Conservation (phyloP, 2,329 filamentous ascomycete genomes). For the Zopfia rhizophila region DNA sequence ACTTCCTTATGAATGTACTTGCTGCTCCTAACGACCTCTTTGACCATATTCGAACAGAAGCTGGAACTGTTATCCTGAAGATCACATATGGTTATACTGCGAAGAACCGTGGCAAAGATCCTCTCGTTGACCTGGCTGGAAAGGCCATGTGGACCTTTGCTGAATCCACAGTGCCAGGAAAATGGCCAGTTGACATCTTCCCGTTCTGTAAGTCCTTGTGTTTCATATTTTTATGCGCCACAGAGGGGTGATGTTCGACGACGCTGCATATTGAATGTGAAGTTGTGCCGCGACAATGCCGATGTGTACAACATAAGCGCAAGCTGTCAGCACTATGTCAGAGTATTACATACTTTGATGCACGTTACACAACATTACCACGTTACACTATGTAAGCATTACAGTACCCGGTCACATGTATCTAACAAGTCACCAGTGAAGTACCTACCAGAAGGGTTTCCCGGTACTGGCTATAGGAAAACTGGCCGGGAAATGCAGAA, state of each 20-base stretch:
- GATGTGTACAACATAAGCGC: no score
- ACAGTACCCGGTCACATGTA: slow-evolving; percentile 1
- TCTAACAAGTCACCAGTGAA: slow-evolving; percentile 39
- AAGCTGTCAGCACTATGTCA: no score
- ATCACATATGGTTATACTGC: slow-evolving; percentile 50
- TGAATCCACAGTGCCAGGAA: slow-evolving; percentile 48
- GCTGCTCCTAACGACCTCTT: background rate
- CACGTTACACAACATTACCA: no score
- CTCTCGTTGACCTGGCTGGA: slow-evolving; percentile 53
- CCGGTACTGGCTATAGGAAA: slow-evolving; percentile 55
- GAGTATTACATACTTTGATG: no score
- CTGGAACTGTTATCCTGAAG: background rate
- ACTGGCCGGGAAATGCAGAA: slow-evolving; percentile 46
- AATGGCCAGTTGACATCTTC: slow-evolving; percentile 56
- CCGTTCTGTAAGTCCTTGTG: slow-evolving; percentile 50
- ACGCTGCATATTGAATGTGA: no score
- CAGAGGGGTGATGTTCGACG: no score
- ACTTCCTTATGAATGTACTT: slow-evolving; percentile 2
- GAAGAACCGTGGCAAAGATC: slow-evolving; percentile 50
- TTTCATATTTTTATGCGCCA: no score
- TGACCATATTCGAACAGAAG: background rate
- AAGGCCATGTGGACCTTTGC: slow-evolving; percentile 50
- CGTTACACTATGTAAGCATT: background rate
- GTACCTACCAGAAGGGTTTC: slow-evolving; percentile 55
- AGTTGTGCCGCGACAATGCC: no score